Base-by-base conservation (phyloP, 2,329 filamentous ascomycete genomes). In the Drechslerella dactyloides region DNA sequence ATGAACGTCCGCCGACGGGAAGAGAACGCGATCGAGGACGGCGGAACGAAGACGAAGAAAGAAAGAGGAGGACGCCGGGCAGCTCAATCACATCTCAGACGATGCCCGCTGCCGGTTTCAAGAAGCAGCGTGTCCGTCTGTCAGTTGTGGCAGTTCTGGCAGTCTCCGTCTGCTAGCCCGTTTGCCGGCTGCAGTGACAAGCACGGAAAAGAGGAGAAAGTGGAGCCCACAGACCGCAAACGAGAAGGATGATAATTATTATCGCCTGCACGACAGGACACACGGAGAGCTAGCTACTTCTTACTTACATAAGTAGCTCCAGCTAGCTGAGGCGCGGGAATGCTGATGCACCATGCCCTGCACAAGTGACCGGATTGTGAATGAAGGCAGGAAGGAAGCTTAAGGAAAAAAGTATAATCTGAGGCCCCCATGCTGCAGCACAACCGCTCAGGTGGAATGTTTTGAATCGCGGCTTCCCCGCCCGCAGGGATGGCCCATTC, bases 11-110 rank as follows among this genome's bases (percentile, higher is more conserved):
- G 27, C 23, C 55, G 46, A 37, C 42, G 23, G 6, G 11, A 17
- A 21, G 13, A 24, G 33, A 37, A n/a, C n/a, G n/a, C 17, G 40
- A n/a, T 37, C 21, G 27, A 21, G 23, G 15, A 13, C 3, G 50
- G 33, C 19, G 55, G 24, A 35, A 50, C 27, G 50, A 59, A 59
- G 55, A 40, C 3, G 15, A 59, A 15, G 40, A 33, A 33, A 24
- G 27, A 59, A 23, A 59, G 48, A 35, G 17, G 27, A 33, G 40
- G 55, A n/a, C 46, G 23, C 37, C 24, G 4, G 27, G 27, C 27
- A 33, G 27, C 55, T 42, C 55, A n/a, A 46, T 59, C 55, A 59
- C 55, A 59, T 59, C 50, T 50, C 33, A 42, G 50, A n/a, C n/a
- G n/a, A n/a, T n/a, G n/a, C n/a, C n/a, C n/a, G n/a, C n/a, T n/a